Evolutionary conservation across 352 stramenopile genomes (phyloP).

Genomic region (Aphanomyces stellatus): DNA sequence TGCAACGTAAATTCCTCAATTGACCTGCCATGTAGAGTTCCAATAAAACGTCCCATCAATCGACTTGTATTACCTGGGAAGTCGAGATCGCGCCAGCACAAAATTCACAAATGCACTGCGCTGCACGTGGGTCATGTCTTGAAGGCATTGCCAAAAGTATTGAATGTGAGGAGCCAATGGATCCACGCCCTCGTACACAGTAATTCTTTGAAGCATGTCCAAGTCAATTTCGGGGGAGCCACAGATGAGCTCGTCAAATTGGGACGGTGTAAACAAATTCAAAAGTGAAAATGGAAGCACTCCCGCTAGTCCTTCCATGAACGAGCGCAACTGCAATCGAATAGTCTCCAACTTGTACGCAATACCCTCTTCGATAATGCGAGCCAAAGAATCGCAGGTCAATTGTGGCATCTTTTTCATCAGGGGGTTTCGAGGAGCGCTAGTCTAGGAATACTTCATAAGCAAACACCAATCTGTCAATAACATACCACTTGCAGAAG

Average conservation of each 20-base stretch:
- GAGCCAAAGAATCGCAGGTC: background rate
- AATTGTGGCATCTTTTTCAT: background rate
- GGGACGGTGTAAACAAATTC: conserved; percentile 61
- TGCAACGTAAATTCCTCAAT: conserved; percentile 67
- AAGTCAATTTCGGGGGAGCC: conserved; percentile 82
- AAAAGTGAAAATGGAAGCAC: conserved; percentile 83
- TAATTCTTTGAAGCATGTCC: conserved; percentile 67
- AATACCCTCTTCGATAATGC: conserved; percentile 1
- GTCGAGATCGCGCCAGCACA: conserved; percentile 75
- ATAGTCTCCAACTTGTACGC: background rate
- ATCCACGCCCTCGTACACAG: conserved; percentile 81
- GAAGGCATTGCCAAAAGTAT: conserved; percentile 78
- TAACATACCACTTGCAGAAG: conserved; percentile 9
- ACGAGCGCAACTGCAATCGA: background rate
- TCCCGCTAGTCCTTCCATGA: conserved; percentile 47
- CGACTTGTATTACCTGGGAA: conserved; percentile 35
- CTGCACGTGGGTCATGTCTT: conserved; percentile 69
- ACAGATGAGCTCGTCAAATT: conserved; percentile 80
- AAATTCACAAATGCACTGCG: conserved; percentile 82
- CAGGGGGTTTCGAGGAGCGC: background rate
- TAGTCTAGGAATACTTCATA: background rate
- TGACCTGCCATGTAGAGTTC: conserved; percentile 23
- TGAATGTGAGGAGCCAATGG: conserved; percentile 45
- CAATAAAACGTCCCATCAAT: background rate
- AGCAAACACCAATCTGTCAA: background rate